These are phyloP conservation scores for Hura crepitans DNA, from an alignment of 441 rosid genomes.

Conservation along the genomic window DNA sequence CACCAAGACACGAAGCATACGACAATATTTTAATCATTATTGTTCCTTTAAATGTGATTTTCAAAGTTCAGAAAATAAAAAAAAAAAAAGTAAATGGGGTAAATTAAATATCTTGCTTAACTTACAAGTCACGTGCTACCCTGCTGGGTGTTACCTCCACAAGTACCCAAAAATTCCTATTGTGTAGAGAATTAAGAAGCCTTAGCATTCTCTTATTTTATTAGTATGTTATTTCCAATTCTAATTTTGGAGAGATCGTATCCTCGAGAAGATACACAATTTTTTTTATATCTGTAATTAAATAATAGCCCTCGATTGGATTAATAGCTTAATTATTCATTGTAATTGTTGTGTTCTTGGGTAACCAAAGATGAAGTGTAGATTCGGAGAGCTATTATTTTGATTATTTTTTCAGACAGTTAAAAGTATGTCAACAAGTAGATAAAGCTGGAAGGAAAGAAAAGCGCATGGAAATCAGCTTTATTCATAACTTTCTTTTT, in stretches of 20 bases:
- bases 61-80: not conserved
- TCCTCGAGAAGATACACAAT: slow-evolving; percentile 10
- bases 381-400: no score
- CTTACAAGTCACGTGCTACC: slow-evolving; percentile 15
- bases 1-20: slow-evolving; percentile 6
- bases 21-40: slow-evolving; percentile 3
- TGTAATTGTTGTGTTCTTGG: slow-evolving; percentile 1
- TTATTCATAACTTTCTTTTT: no score
- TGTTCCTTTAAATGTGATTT: not conserved
- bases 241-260: not conserved
- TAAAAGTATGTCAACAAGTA: no score
- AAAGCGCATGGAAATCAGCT: no score
- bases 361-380: not conserved
- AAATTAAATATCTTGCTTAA: not conserved
- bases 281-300: not conserved
- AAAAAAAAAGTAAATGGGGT: not conserved
- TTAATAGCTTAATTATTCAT: not conserved
- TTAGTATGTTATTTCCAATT: no score
- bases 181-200: slow-evolving; percentile 13
- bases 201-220: no score
- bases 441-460: no score
- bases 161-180: slow-evolving; percentile 29
- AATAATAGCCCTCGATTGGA: not conserved
- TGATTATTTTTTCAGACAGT: not conserved
- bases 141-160: slow-evolving; percentile 22